Evolutionary conservation across 2,329 filamentous ascomycete species (phyloP).

Genomic region (Aureobasidium sp.): DNA sequence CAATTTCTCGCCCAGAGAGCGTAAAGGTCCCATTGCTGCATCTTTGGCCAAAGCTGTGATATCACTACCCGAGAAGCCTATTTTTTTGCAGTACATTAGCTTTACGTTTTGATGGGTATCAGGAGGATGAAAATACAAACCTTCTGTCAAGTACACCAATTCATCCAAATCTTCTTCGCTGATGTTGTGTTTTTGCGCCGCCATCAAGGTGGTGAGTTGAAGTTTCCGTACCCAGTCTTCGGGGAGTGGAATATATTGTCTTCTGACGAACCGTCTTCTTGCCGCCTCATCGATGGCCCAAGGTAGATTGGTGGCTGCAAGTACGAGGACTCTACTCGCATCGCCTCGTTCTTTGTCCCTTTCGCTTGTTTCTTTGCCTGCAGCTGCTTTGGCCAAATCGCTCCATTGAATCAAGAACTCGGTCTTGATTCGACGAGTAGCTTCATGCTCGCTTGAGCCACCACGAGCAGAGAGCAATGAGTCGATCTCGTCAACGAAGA

Average conservation of each 20-base stretch:
- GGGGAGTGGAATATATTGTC: constrained; percentile 93
- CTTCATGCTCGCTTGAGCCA: constrained; percentile 82
- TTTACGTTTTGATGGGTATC: background rate
- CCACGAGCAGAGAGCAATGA: constrained; percentile 79
- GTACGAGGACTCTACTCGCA: constrained; percentile 78
- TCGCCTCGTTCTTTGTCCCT: constrained; percentile 68
- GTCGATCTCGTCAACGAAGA: constrained; percentile 98
- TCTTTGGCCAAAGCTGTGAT: constrained; percentile 96
- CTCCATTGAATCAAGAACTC: constrained; percentile 98
- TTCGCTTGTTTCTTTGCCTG: constrained; percentile 64
- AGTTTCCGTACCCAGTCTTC: constrained; percentile 72
- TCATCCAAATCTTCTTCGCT: constrained; percentile 62
- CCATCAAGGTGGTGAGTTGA: constrained; percentile 72
- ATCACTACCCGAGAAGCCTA: constrained; percentile 95
- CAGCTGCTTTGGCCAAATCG: constrained; percentile 83
- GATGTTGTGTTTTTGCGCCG: constrained; percentile 80
- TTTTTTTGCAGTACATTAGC: background rate
- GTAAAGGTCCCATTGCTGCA: constrained; percentile 90
- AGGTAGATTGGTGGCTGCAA: constrained; percentile 91
- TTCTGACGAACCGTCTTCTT: constrained; percentile 77
- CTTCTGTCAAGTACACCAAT: constrained; percentile 76
- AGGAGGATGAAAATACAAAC: constrained; percentile 42
- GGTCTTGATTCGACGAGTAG: constrained; percentile 88
- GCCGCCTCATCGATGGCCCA: constrained; percentile 98
- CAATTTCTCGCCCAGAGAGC: constrained; percentile 81